Evolutionary conservation across 495 filamentous ascomycete species (phyloP).

Genomic region (Talaromyces trachyspermus): DNA sequence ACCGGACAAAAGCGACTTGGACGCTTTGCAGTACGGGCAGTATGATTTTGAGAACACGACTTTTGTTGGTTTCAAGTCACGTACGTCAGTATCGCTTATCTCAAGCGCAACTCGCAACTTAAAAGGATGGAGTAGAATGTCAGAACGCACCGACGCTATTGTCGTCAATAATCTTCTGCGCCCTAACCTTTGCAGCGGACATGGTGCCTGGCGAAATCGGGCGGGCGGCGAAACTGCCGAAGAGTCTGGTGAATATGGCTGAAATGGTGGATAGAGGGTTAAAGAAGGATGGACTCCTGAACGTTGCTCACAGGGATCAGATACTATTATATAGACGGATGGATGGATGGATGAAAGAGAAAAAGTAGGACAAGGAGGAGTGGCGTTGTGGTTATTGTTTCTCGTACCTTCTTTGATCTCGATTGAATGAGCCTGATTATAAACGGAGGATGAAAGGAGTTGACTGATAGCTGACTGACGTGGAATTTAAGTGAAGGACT

Average conservation of each 20-base stretch:
- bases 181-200: constrained; percentile 81
- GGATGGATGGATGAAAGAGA: not conserved
- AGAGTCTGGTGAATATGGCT: constrained; percentile 71
- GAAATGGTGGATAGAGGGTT: constrained; percentile 65
- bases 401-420: constrained; percentile 1
- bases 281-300: not conserved
- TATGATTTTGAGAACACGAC: constrained; percentile 95
- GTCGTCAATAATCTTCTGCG: constrained; percentile 80
- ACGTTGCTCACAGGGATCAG: too few species aligned
- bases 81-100: not conserved
- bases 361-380: not conserved
- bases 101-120: not conserved
- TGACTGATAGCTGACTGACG: constrained; percentile 3
- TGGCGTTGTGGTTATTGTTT: not conserved
- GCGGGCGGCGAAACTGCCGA: constrained; percentile 50
- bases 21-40: constrained; percentile 88
- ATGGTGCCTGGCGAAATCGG: constrained; percentile 51
- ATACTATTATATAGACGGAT: constrained; percentile 9
- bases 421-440: not conserved
- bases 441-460: constrained; percentile 2
- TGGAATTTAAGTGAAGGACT: not conserved
- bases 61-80: too few species aligned
- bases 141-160: constrained; percentile 72
- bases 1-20: constrained; percentile 64
- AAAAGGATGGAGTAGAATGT: not conserved